Conservation (phyloP, 1,284 basidiomycete species). For the Tilletia horrida region DNA sequence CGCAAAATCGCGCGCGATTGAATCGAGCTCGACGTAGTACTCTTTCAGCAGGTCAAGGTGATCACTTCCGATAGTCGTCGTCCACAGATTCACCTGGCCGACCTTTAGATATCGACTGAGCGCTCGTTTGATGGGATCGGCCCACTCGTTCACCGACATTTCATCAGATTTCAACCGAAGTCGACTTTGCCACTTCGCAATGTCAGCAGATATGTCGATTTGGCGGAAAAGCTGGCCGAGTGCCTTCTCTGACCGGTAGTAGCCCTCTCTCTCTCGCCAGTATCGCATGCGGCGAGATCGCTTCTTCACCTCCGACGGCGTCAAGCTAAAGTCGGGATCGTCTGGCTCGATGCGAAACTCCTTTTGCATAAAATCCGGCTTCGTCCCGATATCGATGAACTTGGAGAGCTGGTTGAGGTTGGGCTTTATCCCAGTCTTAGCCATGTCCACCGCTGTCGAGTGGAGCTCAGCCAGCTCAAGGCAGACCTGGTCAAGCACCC, state of each 20-base stretch:
- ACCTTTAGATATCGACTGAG: background rate
- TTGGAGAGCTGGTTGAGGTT: background rate
- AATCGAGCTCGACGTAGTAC: slow-evolving; percentile 12
- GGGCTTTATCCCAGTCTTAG: slow-evolving; percentile 30
- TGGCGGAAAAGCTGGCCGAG: slow-evolving; percentile 16
- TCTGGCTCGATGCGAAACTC: slow-evolving; percentile 16
- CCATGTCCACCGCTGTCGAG: slow-evolving; percentile 62
- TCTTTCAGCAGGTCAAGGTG: slow-evolving; percentile 10
- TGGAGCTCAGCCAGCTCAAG: slow-evolving; percentile 65
- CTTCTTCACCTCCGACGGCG: background rate
- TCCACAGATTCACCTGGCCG: background rate
- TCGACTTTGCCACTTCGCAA: slow-evolving; percentile 9
- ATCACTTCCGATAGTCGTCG: background rate
- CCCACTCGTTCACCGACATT: background rate
- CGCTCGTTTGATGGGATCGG: slow-evolving; percentile 5
- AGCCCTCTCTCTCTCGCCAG: background rate
- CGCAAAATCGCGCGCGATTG: slow-evolving; percentile 9
- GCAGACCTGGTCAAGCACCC: slow-evolving; percentile 65
- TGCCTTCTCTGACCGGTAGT: slow-evolving; percentile 4
- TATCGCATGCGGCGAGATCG: background rate
- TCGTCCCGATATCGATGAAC: background rate
- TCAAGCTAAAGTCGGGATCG: background rate
- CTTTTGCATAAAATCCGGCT: slow-evolving; percentile 17
- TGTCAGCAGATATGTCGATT: slow-evolving; percentile 13
- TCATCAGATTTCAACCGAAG: background rate